Percentiles rank a stretch among this genome's conserved stretches.
These are phyloP conservation scores for Ophiosphaerella korrae DNA, from an alignment of 2,329 filamentous ascomycete genomes.

Conservation along the genomic window DNA sequence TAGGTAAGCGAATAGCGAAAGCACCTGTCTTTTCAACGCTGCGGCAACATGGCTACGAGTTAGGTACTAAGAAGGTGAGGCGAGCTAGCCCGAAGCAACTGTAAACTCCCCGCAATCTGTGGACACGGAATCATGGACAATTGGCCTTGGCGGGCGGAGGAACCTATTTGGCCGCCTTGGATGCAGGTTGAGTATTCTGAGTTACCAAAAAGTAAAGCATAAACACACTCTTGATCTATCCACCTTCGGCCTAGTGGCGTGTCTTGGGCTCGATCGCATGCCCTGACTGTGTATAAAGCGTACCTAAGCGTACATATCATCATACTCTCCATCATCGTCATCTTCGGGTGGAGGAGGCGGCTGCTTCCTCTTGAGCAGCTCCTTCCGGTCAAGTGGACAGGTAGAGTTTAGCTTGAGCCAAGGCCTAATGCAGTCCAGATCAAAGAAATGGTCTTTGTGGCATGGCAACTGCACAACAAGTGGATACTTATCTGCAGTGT, in stretches of 20 bases:
- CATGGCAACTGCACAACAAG: constrained; percentile 67
- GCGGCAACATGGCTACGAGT: constrained; percentile 10
- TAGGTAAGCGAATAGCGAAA: constrained; percentile 17
- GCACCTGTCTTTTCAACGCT: constrained; percentile 8
- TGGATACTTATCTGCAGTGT: constrained; percentile 59
- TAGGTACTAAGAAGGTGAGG: background rate
- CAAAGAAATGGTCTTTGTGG: constrained; percentile 66
- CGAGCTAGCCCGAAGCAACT: background rate
- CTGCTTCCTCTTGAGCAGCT: constrained; percentile 60
- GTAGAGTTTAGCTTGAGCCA: constrained; percentile 69
- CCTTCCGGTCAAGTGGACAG: constrained; percentile 66
- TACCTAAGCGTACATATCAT: constrained; percentile 56
- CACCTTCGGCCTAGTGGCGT: background rate
- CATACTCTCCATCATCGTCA: constrained; percentile 58
- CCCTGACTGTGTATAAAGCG: background rate
- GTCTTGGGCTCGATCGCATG: constrained; percentile 10
- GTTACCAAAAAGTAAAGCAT: no score
- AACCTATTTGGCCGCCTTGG: no score
- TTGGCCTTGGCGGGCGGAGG: background rate
- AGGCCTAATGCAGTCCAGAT: constrained; percentile 67
- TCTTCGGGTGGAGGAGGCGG: constrained; percentile 52
- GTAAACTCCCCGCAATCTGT: no score
- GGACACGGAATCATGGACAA: no score
- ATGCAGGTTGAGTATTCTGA: no score
- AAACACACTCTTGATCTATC: background rate